Evolutionary conservation across 2,329 filamentous ascomycete genomes (phyloP), one percentile per base, ranked within the genome.

Genomic region (Huntiella bhutanensis): DNA sequence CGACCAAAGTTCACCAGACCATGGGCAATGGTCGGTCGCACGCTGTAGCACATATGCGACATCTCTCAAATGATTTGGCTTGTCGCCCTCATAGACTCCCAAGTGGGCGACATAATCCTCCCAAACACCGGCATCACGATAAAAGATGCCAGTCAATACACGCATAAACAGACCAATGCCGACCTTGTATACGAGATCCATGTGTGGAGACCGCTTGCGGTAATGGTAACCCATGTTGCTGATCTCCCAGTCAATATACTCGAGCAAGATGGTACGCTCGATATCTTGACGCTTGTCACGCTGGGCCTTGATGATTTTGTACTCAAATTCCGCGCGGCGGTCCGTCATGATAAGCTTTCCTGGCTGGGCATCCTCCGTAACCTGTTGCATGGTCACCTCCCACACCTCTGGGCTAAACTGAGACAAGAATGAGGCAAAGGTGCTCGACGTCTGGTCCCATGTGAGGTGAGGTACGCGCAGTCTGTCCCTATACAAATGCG

Each of bases 1-100:
- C 5, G 84, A 83, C 91, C 91, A 98, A 5, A 98, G 69, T 22
- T 75, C 71, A 12, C 91, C 91, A 5, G 86, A 92, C 81, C 86
- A 93, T 2, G 91, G 87, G 54, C 88, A 94, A 60, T 96, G 91
- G 38, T 79, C 74, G 7, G 87, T 91, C 10, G 85, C 86, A 52
- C 86, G 75, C 54, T 85, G 78, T 2, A 92, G 68, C 5, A 88
- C 71, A 41, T 83, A 73, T 22, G 22, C 22, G 2, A 28, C 22
- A 28, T 28, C 22, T 28, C 22, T 28, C 8, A 28, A 28, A 10
- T 28, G 22, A 28, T 28, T 28, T 28, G 22, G 22, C 7, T 43
- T 7, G 93, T 69, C 34, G 82, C 61, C 28, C 56, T 61, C 53
- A 53, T 62, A 60, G 49, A 65, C 70, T n/a, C 66, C 69, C 41